A percentile compares a stretch with the other conserved stretches of the same genome.
phyloP scores from a whole-genome alignment of 1,284 basidiomycete species.

The Fomitopsis betulina region DNA sequence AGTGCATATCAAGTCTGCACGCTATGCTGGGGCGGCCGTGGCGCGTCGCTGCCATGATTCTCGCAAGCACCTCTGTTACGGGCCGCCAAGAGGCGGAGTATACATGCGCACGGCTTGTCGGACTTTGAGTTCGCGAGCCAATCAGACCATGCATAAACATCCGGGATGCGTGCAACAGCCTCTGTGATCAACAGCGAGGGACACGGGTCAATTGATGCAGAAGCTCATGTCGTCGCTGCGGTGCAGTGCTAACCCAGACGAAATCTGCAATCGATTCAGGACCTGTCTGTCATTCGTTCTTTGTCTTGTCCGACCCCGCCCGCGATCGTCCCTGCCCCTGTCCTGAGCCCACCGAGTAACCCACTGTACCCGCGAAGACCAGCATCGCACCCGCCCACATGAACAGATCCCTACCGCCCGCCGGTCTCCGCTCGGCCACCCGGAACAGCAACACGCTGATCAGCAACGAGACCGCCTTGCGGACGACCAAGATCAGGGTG shows the following conservation, averaged over 20 bases:
- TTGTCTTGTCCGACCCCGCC: conserved; percentile 9
- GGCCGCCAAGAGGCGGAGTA: background rate
- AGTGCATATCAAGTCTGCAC: background rate
- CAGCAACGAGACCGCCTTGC: conserved; percentile 83
- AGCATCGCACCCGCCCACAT: conserved; percentile 66
- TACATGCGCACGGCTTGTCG: background rate
- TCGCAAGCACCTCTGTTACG: background rate
- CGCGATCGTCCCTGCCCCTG: background rate
- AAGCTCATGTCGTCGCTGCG: background rate
- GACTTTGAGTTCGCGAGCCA: too few species aligned
- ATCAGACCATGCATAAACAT: too few species aligned
- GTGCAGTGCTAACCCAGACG: background rate
- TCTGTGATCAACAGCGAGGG: background rate
- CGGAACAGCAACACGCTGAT: conserved; percentile 60
- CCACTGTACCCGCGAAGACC: conserved; percentile 71
- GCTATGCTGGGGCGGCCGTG: background rate
- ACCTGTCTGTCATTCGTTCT: conserved; percentile 10
- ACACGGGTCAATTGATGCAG: background rate
- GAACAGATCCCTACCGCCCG: conserved; percentile 30
- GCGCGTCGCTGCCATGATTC: background rate
- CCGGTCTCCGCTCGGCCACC: conserved; percentile 25
- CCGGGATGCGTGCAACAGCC: too few species aligned
- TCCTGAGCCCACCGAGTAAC: conserved; percentile 45
- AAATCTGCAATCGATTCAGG: background rate
- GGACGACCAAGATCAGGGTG: conserved; percentile 83